Conservation (phyloP, 1,284 basidiomycete species). For the Prillingera fragicola region DNA sequence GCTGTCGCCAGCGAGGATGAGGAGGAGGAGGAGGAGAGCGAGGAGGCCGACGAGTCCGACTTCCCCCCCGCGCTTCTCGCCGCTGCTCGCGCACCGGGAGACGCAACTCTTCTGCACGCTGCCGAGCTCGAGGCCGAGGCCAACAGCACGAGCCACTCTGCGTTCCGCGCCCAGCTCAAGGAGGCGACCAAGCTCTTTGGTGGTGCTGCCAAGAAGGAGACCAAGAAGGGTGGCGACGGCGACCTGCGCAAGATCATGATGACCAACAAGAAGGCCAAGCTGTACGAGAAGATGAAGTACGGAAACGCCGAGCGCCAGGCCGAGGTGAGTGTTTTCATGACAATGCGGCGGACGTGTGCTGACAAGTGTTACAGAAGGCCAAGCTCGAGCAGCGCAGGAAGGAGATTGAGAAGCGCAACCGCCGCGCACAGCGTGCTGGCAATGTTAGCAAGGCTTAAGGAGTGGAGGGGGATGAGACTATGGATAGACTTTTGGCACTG, state of each 20-base stretch:
- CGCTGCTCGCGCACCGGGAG: constrained; percentile 56
- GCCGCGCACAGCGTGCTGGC: constrained; percentile 46
- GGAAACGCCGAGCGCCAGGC: constrained; percentile 70
- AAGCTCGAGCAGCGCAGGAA: constrained; percentile 60
- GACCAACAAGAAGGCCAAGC: constrained; percentile 91
- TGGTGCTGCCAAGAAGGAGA: constrained; percentile 33
- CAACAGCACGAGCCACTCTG: constrained; percentile 73
- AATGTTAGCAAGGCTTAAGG: constrained; percentile 4
- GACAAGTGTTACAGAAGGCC: constrained; percentile 54
- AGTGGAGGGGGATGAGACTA: neutral
- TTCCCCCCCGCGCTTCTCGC: constrained; percentile 53
- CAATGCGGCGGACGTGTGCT: neutral
- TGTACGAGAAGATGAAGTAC: constrained; percentile 94
- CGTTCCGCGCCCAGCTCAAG: constrained; percentile 74
- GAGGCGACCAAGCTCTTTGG: constrained; percentile 58
- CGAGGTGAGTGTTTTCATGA: constrained; percentile 62
- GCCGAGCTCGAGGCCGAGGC: constrained; percentile 93
- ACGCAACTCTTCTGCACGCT: constrained; percentile 68
- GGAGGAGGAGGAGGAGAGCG: constrained; percentile 42
- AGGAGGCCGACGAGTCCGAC: constrained; percentile 44
- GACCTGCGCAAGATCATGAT: constrained; percentile 98
- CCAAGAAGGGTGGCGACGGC: constrained; percentile 54
- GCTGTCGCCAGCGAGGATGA: constrained; percentile 45
- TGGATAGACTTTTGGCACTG: neutral
- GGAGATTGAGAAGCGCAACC: constrained; percentile 58